Evolutionary conservation across 116 monocot species (phyloP).

Genomic region (Dioscorea cayenensis): DNA sequence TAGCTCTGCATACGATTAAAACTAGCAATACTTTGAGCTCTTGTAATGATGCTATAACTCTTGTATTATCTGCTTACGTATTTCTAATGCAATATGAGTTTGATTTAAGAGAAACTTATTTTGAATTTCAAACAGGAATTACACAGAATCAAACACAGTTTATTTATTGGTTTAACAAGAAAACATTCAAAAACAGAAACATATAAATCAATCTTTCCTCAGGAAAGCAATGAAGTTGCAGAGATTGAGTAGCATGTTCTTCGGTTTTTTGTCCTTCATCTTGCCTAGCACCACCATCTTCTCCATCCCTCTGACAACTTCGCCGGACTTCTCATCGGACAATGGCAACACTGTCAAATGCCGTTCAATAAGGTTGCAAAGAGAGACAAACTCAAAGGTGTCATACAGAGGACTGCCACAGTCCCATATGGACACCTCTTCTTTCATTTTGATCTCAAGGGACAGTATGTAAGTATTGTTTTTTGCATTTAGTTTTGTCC

Average conservation of each 20-base stretch:
- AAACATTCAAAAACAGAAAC: no score
- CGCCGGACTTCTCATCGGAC: neutral
- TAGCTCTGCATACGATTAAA: constrained; percentile 37
- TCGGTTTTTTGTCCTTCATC: neutral
- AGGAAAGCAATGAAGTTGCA: constrained; percentile 13
- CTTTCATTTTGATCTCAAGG: no score
- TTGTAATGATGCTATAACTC: neutral
- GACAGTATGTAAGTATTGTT: no score
- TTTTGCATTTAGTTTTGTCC: no score
- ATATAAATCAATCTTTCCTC: constrained; percentile 2
- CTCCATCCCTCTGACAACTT: neutral
- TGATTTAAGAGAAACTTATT: no score
- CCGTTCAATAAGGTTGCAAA: constrained; percentile 39
- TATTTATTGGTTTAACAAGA: no score
- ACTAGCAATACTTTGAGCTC: neutral
- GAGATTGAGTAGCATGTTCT: constrained; percentile 10
- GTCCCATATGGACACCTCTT: constrained; percentile 34
- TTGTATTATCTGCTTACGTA: neutral
- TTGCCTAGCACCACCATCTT: neutral
- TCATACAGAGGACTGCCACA: constrained; percentile 75
- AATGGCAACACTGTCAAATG: constrained; percentile 41
- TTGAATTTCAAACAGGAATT: no score
- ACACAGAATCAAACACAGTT: no score
- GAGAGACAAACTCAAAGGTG: constrained; percentile 53
- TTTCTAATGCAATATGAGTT: neutral